Conservation (phyloP, 768 basidiomycete genomes). For the Trametes gibbosa region DNA sequence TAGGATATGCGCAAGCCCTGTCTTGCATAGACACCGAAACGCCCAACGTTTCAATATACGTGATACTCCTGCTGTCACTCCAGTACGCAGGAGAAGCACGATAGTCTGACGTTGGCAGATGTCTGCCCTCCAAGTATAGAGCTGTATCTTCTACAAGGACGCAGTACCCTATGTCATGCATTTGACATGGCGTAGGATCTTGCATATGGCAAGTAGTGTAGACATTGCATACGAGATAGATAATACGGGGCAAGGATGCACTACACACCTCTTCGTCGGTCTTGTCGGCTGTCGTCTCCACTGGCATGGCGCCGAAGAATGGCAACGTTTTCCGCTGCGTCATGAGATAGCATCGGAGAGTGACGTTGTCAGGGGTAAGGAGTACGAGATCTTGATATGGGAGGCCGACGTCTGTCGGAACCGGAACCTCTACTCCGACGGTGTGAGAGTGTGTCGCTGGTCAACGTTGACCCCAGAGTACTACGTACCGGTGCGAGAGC, state of each 20-base stretch:
- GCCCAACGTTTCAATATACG: not conserved
- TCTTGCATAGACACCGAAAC: not conserved
- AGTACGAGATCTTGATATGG: constrained; percentile 75
- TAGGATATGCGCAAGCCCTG: not conserved
- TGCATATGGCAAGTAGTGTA: not conserved
- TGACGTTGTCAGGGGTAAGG: constrained; percentile 67
- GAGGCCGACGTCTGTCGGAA: constrained; percentile 66
- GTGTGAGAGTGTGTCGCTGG: not conserved
- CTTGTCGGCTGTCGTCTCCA: constrained; percentile 53
- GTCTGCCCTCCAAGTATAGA: not conserved
- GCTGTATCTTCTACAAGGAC: not conserved
- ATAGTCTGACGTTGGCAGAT: not conserved
- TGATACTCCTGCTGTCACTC: not conserved
- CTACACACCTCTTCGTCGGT: constrained; percentile 57
- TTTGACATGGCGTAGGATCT: not conserved
- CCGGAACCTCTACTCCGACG: constrained; percentile 56
- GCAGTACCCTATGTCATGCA: not conserved
- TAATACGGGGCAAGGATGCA: not conserved
- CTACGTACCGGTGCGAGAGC: constrained; percentile 72
- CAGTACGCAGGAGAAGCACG: not conserved
- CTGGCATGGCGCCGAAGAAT: constrained; percentile 18
- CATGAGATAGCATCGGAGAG: constrained; percentile 76
- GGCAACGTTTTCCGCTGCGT: constrained; percentile 54
- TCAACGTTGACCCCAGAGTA: not conserved
- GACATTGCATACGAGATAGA: too few relatives aligned